phyloP scores from a whole-genome alignment of 805 yeast genomes.

The Metschnikowia koreensis region DNA sequence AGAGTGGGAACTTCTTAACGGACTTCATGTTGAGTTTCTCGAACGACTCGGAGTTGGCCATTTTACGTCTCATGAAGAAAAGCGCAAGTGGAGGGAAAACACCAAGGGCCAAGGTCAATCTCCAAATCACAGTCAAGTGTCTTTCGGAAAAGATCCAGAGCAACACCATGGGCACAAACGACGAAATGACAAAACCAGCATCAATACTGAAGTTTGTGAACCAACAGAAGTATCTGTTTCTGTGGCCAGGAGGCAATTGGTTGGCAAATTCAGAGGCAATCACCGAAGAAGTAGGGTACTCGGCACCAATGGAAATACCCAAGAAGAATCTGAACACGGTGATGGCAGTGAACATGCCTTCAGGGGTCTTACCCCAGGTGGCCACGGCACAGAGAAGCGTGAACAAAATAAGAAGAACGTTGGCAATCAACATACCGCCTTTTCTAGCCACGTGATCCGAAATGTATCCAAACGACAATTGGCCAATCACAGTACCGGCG shows the following conservation, averaged over 20 bases:
- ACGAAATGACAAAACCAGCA: slow-evolving; percentile 74
- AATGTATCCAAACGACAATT: slow-evolving; percentile 72
- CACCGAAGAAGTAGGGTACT: slow-evolving; percentile 90
- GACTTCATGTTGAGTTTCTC: slow-evolving; percentile 66
- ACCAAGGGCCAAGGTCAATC: slow-evolving; percentile 86
- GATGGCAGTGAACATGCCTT: slow-evolving; percentile 79
- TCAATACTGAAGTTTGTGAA: slow-evolving; percentile 90
- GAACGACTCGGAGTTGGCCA: slow-evolving; percentile 72
- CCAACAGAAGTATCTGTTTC: slow-evolving; percentile 87
- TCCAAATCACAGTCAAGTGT: slow-evolving; percentile 84
- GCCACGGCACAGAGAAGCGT: slow-evolving; percentile 65
- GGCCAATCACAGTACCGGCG: slow-evolving; percentile 89
- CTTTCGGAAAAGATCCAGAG: slow-evolving; percentile 75
- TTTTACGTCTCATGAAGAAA: slow-evolving; percentile 73
- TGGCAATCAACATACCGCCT: slow-evolving; percentile 77
- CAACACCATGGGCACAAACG: slow-evolving; percentile 83
- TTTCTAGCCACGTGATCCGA: slow-evolving; percentile 82
- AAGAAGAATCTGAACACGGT: slow-evolving; percentile 83
- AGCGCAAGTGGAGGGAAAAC: slow-evolving; percentile 82
- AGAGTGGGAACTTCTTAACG: slow-evolving; percentile 58
- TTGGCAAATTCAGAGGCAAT: slow-evolving; percentile 92
- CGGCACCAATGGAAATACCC: slow-evolving; percentile 93
- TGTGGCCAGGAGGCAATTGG: slow-evolving; percentile 70
- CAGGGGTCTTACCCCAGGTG: slow-evolving; percentile 73
- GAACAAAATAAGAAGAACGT: slow-evolving; percentile 69